Evolutionary conservation across 495 filamentous ascomycete genomes (phyloP), one percentile per base, ranked within the genome.

Genomic region (Cercophora sp.): DNA sequence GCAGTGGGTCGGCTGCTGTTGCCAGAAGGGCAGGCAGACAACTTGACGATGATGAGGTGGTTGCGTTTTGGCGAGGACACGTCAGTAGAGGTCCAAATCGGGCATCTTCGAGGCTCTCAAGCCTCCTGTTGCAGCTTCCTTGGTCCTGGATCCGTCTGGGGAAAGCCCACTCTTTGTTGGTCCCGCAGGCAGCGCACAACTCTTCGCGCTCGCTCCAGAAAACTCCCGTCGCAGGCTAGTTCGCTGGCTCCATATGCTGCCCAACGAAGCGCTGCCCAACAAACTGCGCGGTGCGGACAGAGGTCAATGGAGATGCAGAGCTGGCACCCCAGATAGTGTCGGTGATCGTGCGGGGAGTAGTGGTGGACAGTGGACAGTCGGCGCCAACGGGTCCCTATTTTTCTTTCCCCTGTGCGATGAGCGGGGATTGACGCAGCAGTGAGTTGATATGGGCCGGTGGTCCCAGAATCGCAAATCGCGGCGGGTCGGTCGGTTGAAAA

Each of bases 351-450:
- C 48, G 34, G 35, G 44, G 37, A 26, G 15, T 35, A 34, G 16
- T 19, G 27, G 34, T 40, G 5, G 47, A 26, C 20, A n/a, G n/a
- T n/a, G n/a, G n/a, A n/a, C n/a, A n/a, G n/a, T n/a, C n/a, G 18
- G 44, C 31, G 27, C 15, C 25, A 20, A 19, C 18, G 44, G 26
- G 44, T 15, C 15, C 40, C 26, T 25, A 6, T 13, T 36, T 40
- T 37, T 36, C 16, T 15, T 19, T 20, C 4, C 31, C 24, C 34
- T 44, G 39, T 37, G 61, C 55, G 61, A 54, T 59, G 44, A 56
- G 61, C 51, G 58, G 61, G 55, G 61, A 42, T 55, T 57, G 53
- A 55, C 56, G 53, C 55, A 59, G 57, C 26, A 48, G 54, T 47
- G 6, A 24, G 47, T 20, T 23, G 51, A 35, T 48, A 47, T 1